A percentile compares a stretch with the other conserved stretches of the same genome.
Conservation (phyloP, 192 early-diverging fungal genomes). For the Coemansia sp. region DNA sequence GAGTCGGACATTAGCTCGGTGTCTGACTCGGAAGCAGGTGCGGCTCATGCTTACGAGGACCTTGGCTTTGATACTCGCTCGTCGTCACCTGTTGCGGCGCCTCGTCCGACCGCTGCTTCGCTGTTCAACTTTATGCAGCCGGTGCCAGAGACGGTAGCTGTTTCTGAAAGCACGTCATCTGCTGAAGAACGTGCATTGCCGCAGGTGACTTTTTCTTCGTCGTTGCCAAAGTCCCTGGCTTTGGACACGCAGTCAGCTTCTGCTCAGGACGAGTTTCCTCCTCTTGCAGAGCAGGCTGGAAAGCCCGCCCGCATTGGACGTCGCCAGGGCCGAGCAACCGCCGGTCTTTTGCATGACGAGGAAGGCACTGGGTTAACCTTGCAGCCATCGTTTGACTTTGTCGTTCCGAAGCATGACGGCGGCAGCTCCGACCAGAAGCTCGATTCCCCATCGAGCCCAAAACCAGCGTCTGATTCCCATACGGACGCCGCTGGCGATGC, state of each 20-base stretch:
- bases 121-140: slow-evolving; percentile 25
- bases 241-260: background rate
- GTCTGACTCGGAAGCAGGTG: slow-evolving; percentile 1
- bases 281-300: slow-evolving; percentile 9
- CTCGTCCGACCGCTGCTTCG: slow-evolving; percentile 38
- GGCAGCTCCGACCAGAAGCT: slow-evolving; percentile 13
- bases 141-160: background rate
- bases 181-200: too few species aligned
- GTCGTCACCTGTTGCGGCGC: slow-evolving; percentile 18
- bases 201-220: background rate
- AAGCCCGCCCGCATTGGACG: slow-evolving; percentile 36
- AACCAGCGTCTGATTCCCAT: too few species aligned
- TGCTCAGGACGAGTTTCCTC: slow-evolving; percentile 13
- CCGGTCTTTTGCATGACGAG: slow-evolving; percentile 27
- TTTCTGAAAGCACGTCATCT: too few species aligned
- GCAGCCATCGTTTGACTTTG: slow-evolving; percentile 18
- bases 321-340: slow-evolving; percentile 44
- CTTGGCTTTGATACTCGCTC: slow-evolving; percentile 14
- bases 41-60: background rate
- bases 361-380: slow-evolving; percentile 11
- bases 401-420: slow-evolving; percentile 5
- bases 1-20: background rate
- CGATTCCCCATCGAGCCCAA: background rate
- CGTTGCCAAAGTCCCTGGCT: background rate
- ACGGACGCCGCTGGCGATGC: slow-evolving; percentile 9